Conservation (phyloP, 2,329 filamentous ascomycete species). For the Rhynchosporium secalis region DNA sequence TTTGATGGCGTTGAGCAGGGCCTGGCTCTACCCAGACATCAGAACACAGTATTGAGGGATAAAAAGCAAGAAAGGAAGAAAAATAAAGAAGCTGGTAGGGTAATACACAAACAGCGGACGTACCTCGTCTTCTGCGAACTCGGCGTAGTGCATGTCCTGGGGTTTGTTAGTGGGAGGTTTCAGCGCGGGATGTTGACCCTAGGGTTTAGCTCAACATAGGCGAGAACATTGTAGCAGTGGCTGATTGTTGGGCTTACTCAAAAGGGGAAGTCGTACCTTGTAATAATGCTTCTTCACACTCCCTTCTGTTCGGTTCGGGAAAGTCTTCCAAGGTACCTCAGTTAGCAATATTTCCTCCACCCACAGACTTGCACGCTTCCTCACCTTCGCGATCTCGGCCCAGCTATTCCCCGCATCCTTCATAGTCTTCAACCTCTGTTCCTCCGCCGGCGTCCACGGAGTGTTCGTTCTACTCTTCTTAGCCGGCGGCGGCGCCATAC, state of each 20-base stretch:
- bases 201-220: no score
- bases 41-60: conserved; percentile 18
- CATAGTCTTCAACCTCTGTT: conserved; percentile 90
- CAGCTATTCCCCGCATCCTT: conserved; percentile 90
- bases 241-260: background rate
- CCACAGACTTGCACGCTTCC: conserved; percentile 34
- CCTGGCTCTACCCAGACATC: conserved; percentile 44
- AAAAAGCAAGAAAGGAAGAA: no score
- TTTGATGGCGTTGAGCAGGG: conserved; percentile 89
- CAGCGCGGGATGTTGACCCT: no score
- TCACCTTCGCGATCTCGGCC: conserved; percentile 96
- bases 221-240: no score
- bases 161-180: conserved; percentile 16
- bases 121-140: conserved; percentile 97
- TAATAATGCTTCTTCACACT: conserved; percentile 99
- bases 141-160: conserved; percentile 98
- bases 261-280: conserved; percentile 61
- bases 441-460: conserved; percentile 94
- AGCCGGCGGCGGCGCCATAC: conserved; percentile 54
- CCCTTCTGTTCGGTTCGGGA: conserved; percentile 89
- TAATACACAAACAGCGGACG: conserved; percentile 21
- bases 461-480: conserved; percentile 99
- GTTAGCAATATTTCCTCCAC: conserved; percentile 18
- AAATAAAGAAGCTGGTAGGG: no score
- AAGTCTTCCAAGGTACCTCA: conserved; percentile 58